A percentile compares a stretch with the other conserved stretches of the same genome.
Evolutionary conservation across 345 rosid species (phyloP).

Genomic region (Sonneratia alba): DNA sequence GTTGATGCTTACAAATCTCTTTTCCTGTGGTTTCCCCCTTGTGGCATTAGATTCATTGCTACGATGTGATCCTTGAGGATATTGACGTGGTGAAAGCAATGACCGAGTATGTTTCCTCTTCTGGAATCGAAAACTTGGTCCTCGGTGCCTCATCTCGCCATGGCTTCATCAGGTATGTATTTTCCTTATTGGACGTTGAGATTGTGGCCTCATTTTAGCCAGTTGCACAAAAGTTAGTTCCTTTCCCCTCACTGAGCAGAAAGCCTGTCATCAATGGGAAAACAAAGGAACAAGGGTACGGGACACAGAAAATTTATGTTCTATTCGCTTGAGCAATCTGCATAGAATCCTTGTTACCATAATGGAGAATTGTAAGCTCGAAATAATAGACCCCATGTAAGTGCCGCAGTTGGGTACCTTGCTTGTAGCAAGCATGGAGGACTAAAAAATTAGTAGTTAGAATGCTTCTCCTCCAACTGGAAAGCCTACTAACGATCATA

Average conservation of each 20-base stretch:
- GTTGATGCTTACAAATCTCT: not conserved
- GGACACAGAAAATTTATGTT: too few relatives aligned
- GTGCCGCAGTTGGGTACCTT: too few relatives aligned
- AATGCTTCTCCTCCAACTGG: not conserved
- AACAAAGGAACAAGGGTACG: too few relatives aligned
- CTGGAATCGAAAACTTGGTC: constrained; percentile 72
- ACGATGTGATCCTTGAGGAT: constrained; percentile 60
- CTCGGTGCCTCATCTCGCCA: constrained; percentile 59
- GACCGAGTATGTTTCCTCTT: constrained; percentile 53
- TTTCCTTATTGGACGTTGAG: not conserved
- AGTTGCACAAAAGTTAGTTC: too few relatives aligned
- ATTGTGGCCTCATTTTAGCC: too few relatives aligned
- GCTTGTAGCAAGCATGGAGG: too few relatives aligned
- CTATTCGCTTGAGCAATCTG: too few relatives aligned
- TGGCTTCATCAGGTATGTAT: constrained; percentile 57
- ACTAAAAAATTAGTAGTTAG: not conserved
- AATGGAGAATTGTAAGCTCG: too few relatives aligned
- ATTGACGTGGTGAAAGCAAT: constrained; percentile 57
- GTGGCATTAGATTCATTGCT: constrained; percentile 41
- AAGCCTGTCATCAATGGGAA: too few relatives aligned
- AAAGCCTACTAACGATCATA: not conserved
- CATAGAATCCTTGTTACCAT: too few relatives aligned
- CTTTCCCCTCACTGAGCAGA: too few relatives aligned
- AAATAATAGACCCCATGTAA: too few relatives aligned
- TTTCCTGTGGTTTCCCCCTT: not conserved